These are phyloP conservation scores for Zymoseptoria crescenta DNA, from an alignment of 2,329 filamentous ascomycete species.

Conservation along the genomic window DNA sequence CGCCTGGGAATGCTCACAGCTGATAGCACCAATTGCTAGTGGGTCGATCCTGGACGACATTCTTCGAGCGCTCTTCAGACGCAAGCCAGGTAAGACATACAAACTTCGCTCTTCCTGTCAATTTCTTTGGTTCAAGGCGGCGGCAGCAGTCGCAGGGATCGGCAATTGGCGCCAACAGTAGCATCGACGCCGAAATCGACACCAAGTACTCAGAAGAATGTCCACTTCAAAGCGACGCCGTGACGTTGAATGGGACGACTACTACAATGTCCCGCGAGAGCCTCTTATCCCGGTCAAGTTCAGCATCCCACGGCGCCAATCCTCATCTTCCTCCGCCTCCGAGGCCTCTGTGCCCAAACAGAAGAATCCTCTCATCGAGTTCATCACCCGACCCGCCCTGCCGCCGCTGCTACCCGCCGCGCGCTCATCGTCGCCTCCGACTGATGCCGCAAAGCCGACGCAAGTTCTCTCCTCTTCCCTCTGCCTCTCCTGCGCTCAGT, in stretches of 20 bases:
- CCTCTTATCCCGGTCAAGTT: not conserved
- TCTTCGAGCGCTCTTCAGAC: not conserved
- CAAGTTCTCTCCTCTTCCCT: not conserved
- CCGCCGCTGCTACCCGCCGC: too few relatives aligned
- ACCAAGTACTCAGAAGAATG: not conserved
- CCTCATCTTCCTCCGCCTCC: not conserved
- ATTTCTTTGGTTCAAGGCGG: not conserved
- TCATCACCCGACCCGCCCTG: not conserved
- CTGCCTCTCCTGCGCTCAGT: conserved; percentile 11
- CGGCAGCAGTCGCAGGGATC: not conserved
- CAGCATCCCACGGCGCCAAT: not conserved
- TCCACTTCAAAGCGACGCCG: not conserved
- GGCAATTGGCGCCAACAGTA: not conserved
- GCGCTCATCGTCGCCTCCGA: not conserved
- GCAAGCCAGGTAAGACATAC: not conserved
- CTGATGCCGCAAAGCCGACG: not conserved
- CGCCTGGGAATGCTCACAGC: not conserved
- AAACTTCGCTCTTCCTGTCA: not conserved
- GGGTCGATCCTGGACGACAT: not conserved
- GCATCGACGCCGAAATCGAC: not conserved
- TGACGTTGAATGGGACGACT: not conserved
- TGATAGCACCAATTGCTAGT: not conserved
- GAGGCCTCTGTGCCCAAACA: not conserved
- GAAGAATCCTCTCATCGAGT: not conserved
- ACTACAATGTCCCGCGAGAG: not conserved